phyloP scores from a whole-genome alignment of 495 filamentous ascomycete species.

The Penicillium crystallinum region DNA sequence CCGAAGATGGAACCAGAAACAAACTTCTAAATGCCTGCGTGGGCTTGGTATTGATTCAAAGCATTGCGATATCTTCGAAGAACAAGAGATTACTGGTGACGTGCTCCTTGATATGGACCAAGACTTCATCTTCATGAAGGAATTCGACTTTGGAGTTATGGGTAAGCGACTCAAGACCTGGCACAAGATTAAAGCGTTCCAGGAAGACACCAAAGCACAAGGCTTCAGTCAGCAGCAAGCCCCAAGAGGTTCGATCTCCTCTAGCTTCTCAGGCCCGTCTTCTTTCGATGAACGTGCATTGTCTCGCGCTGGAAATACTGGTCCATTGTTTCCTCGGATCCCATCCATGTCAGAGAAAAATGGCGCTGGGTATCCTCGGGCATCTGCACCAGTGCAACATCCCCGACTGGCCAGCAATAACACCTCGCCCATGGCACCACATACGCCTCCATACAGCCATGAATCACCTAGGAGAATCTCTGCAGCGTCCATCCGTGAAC shows the following conservation, averaged over 20 bases:
- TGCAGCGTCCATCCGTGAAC: conserved; percentile 76
- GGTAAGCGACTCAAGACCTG: conserved; percentile 86
- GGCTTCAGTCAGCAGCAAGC: conserved; percentile 23
- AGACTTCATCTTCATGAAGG: conserved; percentile 85
- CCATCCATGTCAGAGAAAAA: conserved; percentile 48
- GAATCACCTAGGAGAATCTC: conserved; percentile 62
- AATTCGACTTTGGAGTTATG: conserved; percentile 89
- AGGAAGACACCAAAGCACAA: conserved; percentile 78
- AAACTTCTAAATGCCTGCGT: conserved; percentile 83
- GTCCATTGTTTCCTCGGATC: conserved; percentile 56
- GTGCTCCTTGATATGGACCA: conserved; percentile 94
- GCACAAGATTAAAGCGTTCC: conserved; percentile 85
- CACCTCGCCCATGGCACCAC: conserved; percentile 31
- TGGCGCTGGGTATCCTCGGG: conserved; percentile 21
- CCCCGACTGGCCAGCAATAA: conserved; percentile 32
- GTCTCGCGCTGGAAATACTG: conserved; percentile 33
- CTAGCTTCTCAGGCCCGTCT: conserved; percentile 27
- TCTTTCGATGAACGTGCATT: conserved; percentile 37
- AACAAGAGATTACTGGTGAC: conserved; percentile 94
- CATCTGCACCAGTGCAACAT: conserved; percentile 28
- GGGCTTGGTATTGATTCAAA: conserved; percentile 70
- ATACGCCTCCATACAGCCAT: conserved; percentile 33
- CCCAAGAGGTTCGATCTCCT: conserved; percentile 27
- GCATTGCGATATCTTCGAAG: conserved; percentile 89
- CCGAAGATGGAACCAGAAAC: conserved; percentile 64